Evolutionary conservation across 2,329 filamentous ascomycete genomes (phyloP), one percentile per base, ranked within the genome.

Genomic region (Blastomyces silverae): DNA sequence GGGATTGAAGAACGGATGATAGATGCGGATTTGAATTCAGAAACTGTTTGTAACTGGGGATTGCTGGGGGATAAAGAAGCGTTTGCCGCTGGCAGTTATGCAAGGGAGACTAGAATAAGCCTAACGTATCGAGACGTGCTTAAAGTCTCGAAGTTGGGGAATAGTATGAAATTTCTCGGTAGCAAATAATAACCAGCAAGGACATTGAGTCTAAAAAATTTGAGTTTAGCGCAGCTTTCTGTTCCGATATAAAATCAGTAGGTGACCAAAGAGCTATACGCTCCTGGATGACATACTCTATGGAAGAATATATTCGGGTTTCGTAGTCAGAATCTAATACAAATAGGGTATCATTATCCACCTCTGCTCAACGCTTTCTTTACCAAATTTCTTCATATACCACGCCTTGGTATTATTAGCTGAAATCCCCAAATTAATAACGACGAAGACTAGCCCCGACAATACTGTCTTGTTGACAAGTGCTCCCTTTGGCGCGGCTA

Each of bases 61-160:
- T 68, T 86, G 52, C 70, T 88, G 65, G 79, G 79, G 0, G 78
- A 84, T 44, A 71, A 65, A 46, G 68, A 73, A 66, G 48, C 68
- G 64, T 74, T 75, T 66, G 64, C 67, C 37, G 75, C 73, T 6
- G 83, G 83, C 0, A 73, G 72, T 64, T 83, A 79, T 67, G 71
- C 76, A 48, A 78, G 85, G 66, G 73, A 73, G 60, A 85, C 80
- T 37, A 79, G 85, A 68, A 78, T 84, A 44, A 87, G 85, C 73
- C 74, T 88, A 69, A 88, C 85, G 2, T 87, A 94, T 73, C 84
- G 93, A 69, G 92, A 97, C 79, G 93, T 97, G 52, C 78, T 93
- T 69, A 90, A 89, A 72, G 89, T 95, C 22, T 89, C 88, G 8
- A 90, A 87, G 69, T 76, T 91, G 28, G 89, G 89, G 37, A 85